Base-by-base conservation (phyloP, 1,284 basidiomycete species). In the Pseudozyma hubeiensis region DNA sequence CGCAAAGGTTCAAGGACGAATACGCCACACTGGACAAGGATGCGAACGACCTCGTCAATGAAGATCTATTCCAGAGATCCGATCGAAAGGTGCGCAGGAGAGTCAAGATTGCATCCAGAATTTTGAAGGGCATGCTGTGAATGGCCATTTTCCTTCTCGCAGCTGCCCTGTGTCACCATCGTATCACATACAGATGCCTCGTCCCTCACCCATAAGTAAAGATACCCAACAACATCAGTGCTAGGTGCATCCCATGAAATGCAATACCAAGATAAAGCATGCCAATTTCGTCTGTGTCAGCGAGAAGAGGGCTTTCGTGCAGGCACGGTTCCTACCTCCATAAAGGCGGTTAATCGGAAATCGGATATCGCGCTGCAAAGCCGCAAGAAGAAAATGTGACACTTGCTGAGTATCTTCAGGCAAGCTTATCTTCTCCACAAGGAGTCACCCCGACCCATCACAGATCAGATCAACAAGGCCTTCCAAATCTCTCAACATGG, bases 1-100 rank as follows among this genome's bases (percentile, higher is more conserved):
- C 60, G 6, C 63, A 77, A 24, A 79, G 84, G 2, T 81, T 90
- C 43, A 83, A 79, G 17, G 63, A 81, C 7, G 89, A 90, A 75
- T 81, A 89, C 14, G 76, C 79, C 24, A 72, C 78, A 29, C 80
- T 90, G 29, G 78, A 87, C 45, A 63, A 81, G 46, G 69, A 87
- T 64, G 86, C 87, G 0, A 81, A 66, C 19, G 84, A 85, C n/a
- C 31, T 68, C 14, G 88, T 89, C 1, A 86, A 86, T 14, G 83
- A 84, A 39, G 68, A 77, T 39, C 85, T 87, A 7, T 89, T 88
- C 84, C 76, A 73, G 40, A 56, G 80, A 54, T 75, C 83, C 9
- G 88, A 90, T 52, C 87, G 94, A 71, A 87, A 87, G 39, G 92
- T 97, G 19, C 88, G 91, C 41, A 87, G 88, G 81, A 87, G 89